A percentile compares a stretch with the other conserved stretches of the same genome.
Evolutionary conservation across 2,329 filamentous ascomycete genomes (phyloP).

Genomic region (Orbilia brochopaga): DNA sequence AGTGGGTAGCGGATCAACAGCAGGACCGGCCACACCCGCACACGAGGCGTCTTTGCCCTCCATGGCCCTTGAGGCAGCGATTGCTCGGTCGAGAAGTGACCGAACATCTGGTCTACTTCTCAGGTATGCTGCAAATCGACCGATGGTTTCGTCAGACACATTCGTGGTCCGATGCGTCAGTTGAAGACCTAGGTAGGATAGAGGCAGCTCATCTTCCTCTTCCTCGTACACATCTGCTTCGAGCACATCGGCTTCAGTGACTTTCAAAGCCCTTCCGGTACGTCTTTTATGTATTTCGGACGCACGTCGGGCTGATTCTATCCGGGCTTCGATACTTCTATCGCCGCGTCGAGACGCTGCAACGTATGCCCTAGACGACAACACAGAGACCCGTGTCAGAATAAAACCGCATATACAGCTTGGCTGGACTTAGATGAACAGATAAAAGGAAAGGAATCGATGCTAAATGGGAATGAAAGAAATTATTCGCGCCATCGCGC

Average conservation of each 20-base stretch:
- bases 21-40: conserved; percentile 58
- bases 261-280: conserved; percentile 79
- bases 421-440: neutral
- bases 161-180: conserved; percentile 69
- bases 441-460: conserved; percentile 5
- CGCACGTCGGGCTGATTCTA: conserved; percentile 84
- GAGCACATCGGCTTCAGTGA: conserved; percentile 83
- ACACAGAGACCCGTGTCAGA: conserved; percentile 31
- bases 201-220: conserved; percentile 79
- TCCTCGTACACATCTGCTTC: conserved; percentile 98
- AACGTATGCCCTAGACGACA: conserved; percentile 74
- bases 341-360: conserved; percentile 87
- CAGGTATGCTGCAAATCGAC: conserved; percentile 65
- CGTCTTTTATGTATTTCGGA: conserved; percentile 90
- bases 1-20: conserved; percentile 56
- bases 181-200: conserved; percentile 65
- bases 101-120: neutral
- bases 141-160: conserved; percentile 67
- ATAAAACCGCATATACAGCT: conserved; percentile 17
- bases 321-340: conserved; percentile 81
- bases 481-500: neutral
- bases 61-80: conserved; percentile 58
- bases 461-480: neutral
- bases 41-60: conserved; percentile 58
- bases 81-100: no score